phyloP scores from a whole-genome alignment of 768 basidiomycete genomes.

The Leucocoprinus sp. region DNA sequence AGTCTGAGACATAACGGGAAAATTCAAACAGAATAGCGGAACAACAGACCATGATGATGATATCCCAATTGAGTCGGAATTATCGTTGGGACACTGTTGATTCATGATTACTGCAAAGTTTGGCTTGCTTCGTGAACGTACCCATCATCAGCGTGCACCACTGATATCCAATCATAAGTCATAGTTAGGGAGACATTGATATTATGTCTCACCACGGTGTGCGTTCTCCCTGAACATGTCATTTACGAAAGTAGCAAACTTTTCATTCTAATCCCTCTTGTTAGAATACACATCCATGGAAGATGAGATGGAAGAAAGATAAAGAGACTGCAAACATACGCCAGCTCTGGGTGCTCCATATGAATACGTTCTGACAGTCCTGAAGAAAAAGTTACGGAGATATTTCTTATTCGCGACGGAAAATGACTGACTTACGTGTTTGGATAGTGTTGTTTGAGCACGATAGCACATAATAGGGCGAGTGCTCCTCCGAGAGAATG shows the following conservation, averaged over 20 bases:
- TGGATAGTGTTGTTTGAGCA: conserved; percentile 34
- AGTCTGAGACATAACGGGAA: no score
- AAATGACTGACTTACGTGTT: conserved; percentile 18
- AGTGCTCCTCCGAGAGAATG: conserved; percentile 51
- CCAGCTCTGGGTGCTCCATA: conserved; percentile 45
- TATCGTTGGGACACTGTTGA: conserved; percentile 40
- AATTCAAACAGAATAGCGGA: no score
- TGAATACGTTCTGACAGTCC: conserved; percentile 35
- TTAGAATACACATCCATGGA: no score
- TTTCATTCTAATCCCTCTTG: conserved; percentile 28
- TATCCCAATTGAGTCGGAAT: conserved; percentile 41
- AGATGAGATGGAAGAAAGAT: background rate
- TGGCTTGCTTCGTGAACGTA: conserved; percentile 12
- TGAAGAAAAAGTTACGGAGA: conserved; percentile 8
- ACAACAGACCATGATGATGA: conserved; percentile 39
- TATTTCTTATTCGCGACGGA: background rate
- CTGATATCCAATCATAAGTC: conserved; percentile 18
- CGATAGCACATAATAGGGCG: conserved; percentile 38
- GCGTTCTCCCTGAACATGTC: conserved; percentile 30
- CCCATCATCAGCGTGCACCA: conserved; percentile 46
- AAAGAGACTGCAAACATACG: conserved; percentile 21
- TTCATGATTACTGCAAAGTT: background rate
- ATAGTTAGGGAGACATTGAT: background rate
- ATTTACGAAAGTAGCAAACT: conserved; percentile 39
- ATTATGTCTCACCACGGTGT: conserved; percentile 29